Base-by-base conservation (phyloP, 768 basidiomycete species). In the Russula lepida region DNA sequence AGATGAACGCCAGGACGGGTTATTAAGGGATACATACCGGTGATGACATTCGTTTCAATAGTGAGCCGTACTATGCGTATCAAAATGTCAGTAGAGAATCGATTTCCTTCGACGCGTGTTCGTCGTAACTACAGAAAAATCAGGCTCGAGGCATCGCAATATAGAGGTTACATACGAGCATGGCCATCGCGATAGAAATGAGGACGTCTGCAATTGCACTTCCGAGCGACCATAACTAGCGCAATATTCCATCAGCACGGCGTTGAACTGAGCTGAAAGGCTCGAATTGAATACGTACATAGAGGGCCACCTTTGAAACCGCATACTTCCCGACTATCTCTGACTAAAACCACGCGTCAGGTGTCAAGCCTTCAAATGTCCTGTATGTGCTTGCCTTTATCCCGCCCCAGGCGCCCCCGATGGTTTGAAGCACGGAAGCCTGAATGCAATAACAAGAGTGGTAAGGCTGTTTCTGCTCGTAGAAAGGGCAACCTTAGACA, bases 1-100 rank as follows among this genome's bases (percentile, higher is more conserved):
- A 58, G 56, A 41, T 21, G 6, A 28, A 30, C 35, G 50, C 25
- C 50, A 2, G 12, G 13, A 23, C 12, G n/a, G 44, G 6, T 21
- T 41, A 19, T 15, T 39, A 19, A 32, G 19, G 9, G 32, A 43
- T 60, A 12, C 58, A 51, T 37, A 64, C 65, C 35, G 60, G 66
- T 21, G 58, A 69, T 52, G 11, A 52, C 28, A 43, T 69, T 71
- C 5, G 70, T 70, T 58, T 71, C 70, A 27, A 71, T 58, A 12
- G 68, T 66, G 25, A 70, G 35, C 12, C 66, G 68, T 7, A 71
- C 67, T 4, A 71, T 48, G 7, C 69, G 61, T 5, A 56, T 32
- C 23, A 71, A 49, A 25, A 68, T 30, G 23, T 62, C 54, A 17
- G 13, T 41, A n/a, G 52, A 50, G 41, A 33, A 49, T 15, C n/a